Percentiles rank a stretch among this genome's conserved stretches.
phyloP scores from a whole-genome alignment of 371 early-diverging fungal species.

The Mucor circinelloides region DNA sequence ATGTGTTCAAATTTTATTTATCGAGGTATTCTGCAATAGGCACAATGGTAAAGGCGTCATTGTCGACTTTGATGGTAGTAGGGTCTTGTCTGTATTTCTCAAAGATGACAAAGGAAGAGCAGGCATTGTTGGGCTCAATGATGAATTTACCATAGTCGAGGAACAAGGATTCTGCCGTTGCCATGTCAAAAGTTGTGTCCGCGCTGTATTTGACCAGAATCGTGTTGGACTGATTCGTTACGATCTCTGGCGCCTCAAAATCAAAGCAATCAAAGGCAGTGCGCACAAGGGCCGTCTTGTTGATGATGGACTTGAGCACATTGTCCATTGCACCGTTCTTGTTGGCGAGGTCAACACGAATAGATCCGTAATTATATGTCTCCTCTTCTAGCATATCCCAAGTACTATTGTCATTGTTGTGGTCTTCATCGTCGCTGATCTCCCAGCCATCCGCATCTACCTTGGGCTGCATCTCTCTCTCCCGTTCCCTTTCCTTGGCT shows the following conservation, averaged over 20 bases:
- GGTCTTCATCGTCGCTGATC: constrained; percentile 38
- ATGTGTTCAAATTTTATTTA: background rate
- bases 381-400: constrained; percentile 32
- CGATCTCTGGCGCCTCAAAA: constrained; percentile 27
- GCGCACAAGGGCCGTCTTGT: constrained; percentile 40
- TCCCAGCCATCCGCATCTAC: constrained; percentile 39
- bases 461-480: constrained; percentile 6
- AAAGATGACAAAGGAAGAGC: constrained; percentile 36
- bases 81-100: constrained; percentile 23
- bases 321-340: constrained; percentile 12
- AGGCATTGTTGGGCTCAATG: constrained; percentile 24
- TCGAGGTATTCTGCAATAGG: constrained; percentile 3
- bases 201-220: constrained; percentile 14
- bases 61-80: constrained; percentile 2
- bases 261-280: constrained; percentile 43
- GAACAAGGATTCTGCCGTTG: constrained; percentile 11
- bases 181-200: constrained; percentile 1
- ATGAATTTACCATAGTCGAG: constrained; percentile 28
- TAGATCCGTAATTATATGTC: constrained; percentile 44
- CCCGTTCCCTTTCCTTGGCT: constrained; percentile 17
- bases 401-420: constrained; percentile 18
- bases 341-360: constrained; percentile 24
- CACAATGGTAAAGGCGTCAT: background rate
- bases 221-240: constrained; percentile 14
- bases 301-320: constrained; percentile 22